Evolutionary conservation across 371 early-diverging fungal genomes (phyloP).

Genomic region (Mortierella sp.): DNA sequence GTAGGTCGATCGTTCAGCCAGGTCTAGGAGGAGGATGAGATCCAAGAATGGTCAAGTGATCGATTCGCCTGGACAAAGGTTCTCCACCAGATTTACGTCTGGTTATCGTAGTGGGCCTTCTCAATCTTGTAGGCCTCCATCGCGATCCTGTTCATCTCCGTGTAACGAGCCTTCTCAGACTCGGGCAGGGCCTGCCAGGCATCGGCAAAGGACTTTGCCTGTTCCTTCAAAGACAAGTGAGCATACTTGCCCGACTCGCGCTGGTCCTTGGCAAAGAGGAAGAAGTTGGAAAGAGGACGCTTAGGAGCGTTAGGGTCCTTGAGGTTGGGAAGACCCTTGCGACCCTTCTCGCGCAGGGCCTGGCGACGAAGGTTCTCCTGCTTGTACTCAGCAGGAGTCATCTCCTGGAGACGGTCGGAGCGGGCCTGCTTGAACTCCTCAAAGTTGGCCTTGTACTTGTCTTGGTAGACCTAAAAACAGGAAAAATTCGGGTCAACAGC

Average conservation of each 20-base stretch:
- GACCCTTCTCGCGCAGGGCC: slow-evolving; percentile 31
- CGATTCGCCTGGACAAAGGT: too few species aligned
- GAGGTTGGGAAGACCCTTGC: slow-evolving; percentile 42
- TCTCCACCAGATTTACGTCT: background rate
- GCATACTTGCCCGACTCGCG: slow-evolving; percentile 23
- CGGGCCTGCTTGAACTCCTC: slow-evolving; percentile 24
- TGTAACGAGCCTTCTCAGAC: slow-evolving; percentile 13
- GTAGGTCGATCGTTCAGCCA: too few species aligned
- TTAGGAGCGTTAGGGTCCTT: slow-evolving; percentile 67
- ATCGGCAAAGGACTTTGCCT: slow-evolving; percentile 32
- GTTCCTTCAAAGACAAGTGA: slow-evolving; percentile 23
- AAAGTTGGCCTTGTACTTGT: slow-evolving; percentile 31
- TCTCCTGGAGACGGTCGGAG: slow-evolving; percentile 41
- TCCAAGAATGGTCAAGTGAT: too few species aligned
- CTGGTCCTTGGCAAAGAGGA: slow-evolving; percentile 48
- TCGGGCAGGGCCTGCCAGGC: slow-evolving; percentile 20
- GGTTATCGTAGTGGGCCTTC: background rate
- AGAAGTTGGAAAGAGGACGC: slow-evolving; percentile 55
- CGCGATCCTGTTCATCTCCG: background rate
- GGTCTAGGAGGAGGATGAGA: too few species aligned
- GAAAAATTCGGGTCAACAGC: background rate
- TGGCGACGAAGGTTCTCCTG: slow-evolving; percentile 55
- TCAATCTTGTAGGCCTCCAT: background rate
- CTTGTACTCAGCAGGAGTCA: slow-evolving; percentile 54
- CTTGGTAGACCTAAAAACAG: slow-evolving; percentile 15